Conservation (phyloP, 192 early-diverging fungal genomes). For the Oehlia diaphana region DNA sequence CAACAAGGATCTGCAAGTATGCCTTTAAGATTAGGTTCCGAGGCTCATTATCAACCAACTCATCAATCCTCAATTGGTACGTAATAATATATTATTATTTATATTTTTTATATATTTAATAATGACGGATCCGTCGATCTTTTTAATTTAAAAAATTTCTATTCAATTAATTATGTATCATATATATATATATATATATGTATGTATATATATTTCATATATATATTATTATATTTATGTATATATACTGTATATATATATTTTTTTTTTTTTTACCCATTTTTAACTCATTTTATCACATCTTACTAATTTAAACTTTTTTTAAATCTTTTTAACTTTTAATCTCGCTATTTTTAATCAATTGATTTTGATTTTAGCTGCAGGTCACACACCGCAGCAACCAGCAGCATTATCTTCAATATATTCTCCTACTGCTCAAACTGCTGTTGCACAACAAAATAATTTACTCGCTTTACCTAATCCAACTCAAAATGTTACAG, state of each 20-base stretch:
- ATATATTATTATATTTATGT: too few species aligned
- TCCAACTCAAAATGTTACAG: background rate
- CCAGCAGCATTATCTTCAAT: background rate
- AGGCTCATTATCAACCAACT: background rate
- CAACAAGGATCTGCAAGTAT: background rate
- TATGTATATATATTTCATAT: too few species aligned
- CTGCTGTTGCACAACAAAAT: background rate
- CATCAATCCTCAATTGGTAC: constrained; percentile 17
- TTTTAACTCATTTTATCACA: too few species aligned
- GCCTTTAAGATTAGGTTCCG: background rate
- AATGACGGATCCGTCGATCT: too few species aligned
- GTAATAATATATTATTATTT: background rate
- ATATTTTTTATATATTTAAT: too few species aligned
- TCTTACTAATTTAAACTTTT: too few species aligned
- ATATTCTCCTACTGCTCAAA: background rate
- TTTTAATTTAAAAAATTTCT: too few species aligned
- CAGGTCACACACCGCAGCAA: background rate
- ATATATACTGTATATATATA: too few species aligned
- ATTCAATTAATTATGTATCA: too few species aligned
- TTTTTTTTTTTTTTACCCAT: too few species aligned
- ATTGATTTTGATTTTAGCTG: background rate
- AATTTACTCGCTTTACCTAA: constrained; percentile 17
- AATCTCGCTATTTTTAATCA: too few species aligned
- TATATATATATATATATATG: too few species aligned
- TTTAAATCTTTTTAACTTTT: background rate